A percentile compares a stretch with the other conserved stretches of the same genome.
These are phyloP conservation scores for Pachysolen tannophilus DNA, from an alignment of 805 yeast genomes.

Conservation along the genomic window DNA sequence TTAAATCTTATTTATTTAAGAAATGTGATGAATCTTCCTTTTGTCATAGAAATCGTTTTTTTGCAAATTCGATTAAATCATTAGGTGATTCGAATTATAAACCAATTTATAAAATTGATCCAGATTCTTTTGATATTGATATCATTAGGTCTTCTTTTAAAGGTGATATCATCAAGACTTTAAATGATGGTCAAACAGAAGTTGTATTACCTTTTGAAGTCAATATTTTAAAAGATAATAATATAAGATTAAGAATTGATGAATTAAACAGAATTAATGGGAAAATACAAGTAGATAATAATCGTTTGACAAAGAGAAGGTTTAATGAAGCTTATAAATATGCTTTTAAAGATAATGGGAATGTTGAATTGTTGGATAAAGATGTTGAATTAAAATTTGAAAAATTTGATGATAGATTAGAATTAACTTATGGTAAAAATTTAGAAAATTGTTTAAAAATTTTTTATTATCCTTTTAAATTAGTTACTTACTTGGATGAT, in stretches of 20 bases:
- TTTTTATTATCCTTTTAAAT: constrained; percentile 37
- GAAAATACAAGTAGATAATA: constrained; percentile 14
- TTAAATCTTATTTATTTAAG: constrained; percentile 64
- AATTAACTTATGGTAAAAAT: constrained; percentile 29
- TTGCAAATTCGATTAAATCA: constrained; percentile 34
- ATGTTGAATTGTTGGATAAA: constrained; percentile 14
- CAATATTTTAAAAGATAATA: constrained; percentile 45
- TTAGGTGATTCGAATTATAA: constrained; percentile 16
- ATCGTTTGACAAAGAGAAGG: constrained; percentile 34
- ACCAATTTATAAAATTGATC: constrained; percentile 34
- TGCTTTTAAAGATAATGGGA: constrained; percentile 34
- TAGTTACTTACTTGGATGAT: constrained; percentile 39
- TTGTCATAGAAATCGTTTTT: constrained; percentile 72
- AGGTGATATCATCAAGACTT: constrained; percentile 40
- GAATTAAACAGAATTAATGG: constrained; percentile 41
- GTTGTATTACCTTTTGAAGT: constrained; percentile 50
- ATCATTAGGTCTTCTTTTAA: constrained; percentile 24
- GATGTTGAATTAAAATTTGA: constrained; percentile 16
- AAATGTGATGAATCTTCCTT: constrained; percentile 77
- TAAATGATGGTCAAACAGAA: constrained; percentile 28
- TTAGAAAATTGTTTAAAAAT: constrained; percentile 35
- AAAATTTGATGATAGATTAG: constrained; percentile 12
- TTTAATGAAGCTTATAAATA: constrained; percentile 53
- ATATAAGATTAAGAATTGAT: constrained; percentile 56
- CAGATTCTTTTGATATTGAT: constrained; percentile 21